Evolutionary conservation across 1,139 yeast genomes (phyloP).

Genomic region (Yamadazyma oceani): DNA sequence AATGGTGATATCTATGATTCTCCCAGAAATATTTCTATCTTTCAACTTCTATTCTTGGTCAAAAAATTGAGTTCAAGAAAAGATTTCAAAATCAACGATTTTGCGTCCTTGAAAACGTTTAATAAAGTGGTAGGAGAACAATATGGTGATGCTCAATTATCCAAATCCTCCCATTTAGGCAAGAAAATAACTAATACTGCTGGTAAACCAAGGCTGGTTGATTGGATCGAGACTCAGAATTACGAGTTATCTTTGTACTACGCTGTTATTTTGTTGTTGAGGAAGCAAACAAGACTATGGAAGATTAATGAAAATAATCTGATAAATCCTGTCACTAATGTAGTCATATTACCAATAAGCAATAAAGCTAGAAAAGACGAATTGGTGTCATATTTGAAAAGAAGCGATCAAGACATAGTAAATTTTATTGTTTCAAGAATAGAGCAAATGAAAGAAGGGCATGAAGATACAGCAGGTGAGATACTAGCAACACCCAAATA

Average conservation of each 20-base stretch:
- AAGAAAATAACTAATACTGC: slow-evolving; percentile 12
- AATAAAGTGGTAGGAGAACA: not conserved
- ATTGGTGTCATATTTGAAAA: slow-evolving; percentile 8
- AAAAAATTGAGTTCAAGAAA: slow-evolving; percentile 7
- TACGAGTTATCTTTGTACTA: slow-evolving; percentile 32
- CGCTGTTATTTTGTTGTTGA: slow-evolving; percentile 45
- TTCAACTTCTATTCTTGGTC: slow-evolving; percentile 43
- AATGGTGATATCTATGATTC: slow-evolving; percentile 34
- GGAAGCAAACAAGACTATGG: slow-evolving; percentile 52
- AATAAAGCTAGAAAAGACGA: slow-evolving; percentile 19
- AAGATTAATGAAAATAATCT: slow-evolving; percentile 30
- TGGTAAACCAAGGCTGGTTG: not conserved
- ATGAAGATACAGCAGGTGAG: slow-evolving; percentile 16
- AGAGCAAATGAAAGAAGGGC: no score
- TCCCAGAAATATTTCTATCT: slow-evolving; percentile 52
- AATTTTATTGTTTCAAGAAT: slow-evolving; percentile 20
- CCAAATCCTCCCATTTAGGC: slow-evolving; percentile 14
- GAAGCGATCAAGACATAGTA: slow-evolving; percentile 25
- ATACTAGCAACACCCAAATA: slow-evolving; percentile 19
- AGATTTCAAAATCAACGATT: slow-evolving; percentile 12
- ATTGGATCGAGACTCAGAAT: slow-evolving; percentile 5
- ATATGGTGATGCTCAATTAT: not conserved
- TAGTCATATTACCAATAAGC: slow-evolving; percentile 47
- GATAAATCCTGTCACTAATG: slow-evolving; percentile 42
- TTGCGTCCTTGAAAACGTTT: slow-evolving; percentile 5